These are phyloP conservation scores for Mycena crocata DNA, from an alignment of 768 basidiomycete species.

Conservation along the genomic window DNA sequence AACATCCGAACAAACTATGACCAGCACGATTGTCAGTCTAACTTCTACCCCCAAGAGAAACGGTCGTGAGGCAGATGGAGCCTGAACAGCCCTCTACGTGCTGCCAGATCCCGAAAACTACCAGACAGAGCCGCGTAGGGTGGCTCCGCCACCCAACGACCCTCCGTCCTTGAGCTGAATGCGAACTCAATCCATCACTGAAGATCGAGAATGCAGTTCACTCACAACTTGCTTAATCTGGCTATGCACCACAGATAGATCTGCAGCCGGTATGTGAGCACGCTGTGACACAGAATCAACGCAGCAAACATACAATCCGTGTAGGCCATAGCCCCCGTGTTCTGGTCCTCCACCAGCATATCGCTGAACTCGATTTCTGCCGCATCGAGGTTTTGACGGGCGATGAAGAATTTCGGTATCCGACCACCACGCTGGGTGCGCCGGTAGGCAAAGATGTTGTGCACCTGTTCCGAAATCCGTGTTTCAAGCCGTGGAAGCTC, in stretches of 20 bases:
- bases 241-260: conserved; percentile 60
- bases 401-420: conserved; percentile 73
- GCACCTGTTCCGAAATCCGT: conserved; percentile 83
- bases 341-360: conserved; percentile 96
- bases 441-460: conserved; percentile 84
- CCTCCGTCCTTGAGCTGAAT: conserved; percentile 23
- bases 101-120: neutral
- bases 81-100: neutral
- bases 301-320: conserved; percentile 75
- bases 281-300: neutral
- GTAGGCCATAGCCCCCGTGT: conserved; percentile 95
- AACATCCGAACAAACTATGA: no score
- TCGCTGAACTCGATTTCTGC: conserved; percentile 96
- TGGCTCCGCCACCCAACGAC: conserved; percentile 17
- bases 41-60: no score
- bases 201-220: conserved; percentile 8
- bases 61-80: no score
- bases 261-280: conserved; percentile 42
- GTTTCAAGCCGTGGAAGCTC: conserved; percentile 78
- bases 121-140: conserved; percentile 26
- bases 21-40: no score
- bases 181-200: neutral
- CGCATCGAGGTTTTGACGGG: conserved; percentile 93
- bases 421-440: conserved; percentile 64
- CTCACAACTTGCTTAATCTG: conserved; percentile 62